Percentiles rank a stretch among this genome's conserved stretches.
Evolutionary conservation across 306 rosid genomes (phyloP).

Genomic region (Vigna reflexopilosa): DNA sequence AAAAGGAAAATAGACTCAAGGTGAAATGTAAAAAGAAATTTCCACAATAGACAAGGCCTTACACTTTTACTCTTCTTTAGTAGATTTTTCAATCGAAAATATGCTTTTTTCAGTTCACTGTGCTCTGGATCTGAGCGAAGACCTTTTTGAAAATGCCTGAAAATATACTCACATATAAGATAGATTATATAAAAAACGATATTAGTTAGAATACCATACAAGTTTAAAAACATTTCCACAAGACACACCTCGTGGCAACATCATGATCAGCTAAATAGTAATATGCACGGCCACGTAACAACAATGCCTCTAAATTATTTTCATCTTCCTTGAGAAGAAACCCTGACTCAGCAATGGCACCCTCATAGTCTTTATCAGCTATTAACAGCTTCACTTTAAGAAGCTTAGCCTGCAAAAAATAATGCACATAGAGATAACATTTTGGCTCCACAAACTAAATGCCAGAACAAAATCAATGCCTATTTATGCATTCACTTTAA

Average conservation of each 20-base stretch:
- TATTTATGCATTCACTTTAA: slow-evolving; percentile 24
- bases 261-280: slow-evolving; percentile 99
- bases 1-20: slow-evolving; percentile 25
- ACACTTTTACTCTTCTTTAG: slow-evolving; percentile 92
- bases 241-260: slow-evolving; percentile 83
- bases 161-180: slow-evolving; percentile 29
- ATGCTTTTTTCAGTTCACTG: slow-evolving; percentile 86
- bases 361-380: slow-evolving; percentile 79
- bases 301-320: slow-evolving; percentile 79
- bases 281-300: slow-evolving; percentile 93
- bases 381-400: slow-evolving; percentile 79
- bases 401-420: slow-evolving; percentile 77
- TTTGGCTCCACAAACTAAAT: slow-evolving; percentile 21
- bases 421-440: slow-evolving; percentile 39
- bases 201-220: slow-evolving; percentile 5
- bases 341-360: slow-evolving; percentile 81
- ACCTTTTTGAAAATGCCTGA: slow-evolving; percentile 97
- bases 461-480: slow-evolving; percentile 28
- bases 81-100: slow-evolving; percentile 91
- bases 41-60: slow-evolving; percentile 46
- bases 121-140: slow-evolving; percentile 99
- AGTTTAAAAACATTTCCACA: slow-evolving; percentile 34
- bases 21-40: slow-evolving; percentile 10
- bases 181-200: background rate
- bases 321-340: slow-evolving; percentile 92